phyloP scores from a whole-genome alignment of 2,329 filamentous ascomycete species.

The Podosphaera aphanis region DNA sequence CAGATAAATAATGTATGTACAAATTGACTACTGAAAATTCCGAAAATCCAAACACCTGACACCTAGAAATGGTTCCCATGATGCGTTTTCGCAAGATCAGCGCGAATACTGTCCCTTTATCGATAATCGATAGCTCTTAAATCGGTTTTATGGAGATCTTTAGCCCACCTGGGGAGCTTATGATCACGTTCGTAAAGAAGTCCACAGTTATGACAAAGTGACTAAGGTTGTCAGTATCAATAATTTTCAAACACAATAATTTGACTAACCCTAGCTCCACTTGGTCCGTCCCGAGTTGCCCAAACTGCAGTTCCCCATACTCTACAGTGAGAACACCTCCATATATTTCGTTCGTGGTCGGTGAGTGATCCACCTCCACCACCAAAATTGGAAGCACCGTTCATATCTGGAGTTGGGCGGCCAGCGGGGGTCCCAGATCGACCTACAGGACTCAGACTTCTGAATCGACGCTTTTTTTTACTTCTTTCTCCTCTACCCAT shows the following conservation, averaged over 20 bases:
- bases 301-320: conserved; percentile 81
- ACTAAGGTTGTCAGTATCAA: conserved; percentile 19
- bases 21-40: not conserved
- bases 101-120: conserved; percentile 4
- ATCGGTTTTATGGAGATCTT: conserved; percentile 34
- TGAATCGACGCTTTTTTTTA: conserved; percentile 85
- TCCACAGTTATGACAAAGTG: conserved; percentile 82
- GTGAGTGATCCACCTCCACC: conserved; percentile 33
- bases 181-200: conserved; percentile 73
- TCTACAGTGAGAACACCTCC: conserved; percentile 72
- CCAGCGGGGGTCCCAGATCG: conserved; percentile 42
- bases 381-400: conserved; percentile 41
- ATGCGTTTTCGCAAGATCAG: not conserved
- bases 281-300: conserved; percentile 81
- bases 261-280: conserved; percentile 50
- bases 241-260: not conserved
- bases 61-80: not conserved
- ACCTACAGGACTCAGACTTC: conserved; percentile 64
- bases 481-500: conserved; percentile 82
- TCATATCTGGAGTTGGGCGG: conserved; percentile 61
- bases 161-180: conserved; percentile 55
- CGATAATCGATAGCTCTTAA: conserved; percentile 13
- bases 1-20: not conserved
- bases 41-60: not conserved
- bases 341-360: conserved; percentile 56